These are phyloP conservation scores for Carex arenaria DNA, from an alignment of 202 grass and related monocot species.

Conservation along the genomic window DNA sequence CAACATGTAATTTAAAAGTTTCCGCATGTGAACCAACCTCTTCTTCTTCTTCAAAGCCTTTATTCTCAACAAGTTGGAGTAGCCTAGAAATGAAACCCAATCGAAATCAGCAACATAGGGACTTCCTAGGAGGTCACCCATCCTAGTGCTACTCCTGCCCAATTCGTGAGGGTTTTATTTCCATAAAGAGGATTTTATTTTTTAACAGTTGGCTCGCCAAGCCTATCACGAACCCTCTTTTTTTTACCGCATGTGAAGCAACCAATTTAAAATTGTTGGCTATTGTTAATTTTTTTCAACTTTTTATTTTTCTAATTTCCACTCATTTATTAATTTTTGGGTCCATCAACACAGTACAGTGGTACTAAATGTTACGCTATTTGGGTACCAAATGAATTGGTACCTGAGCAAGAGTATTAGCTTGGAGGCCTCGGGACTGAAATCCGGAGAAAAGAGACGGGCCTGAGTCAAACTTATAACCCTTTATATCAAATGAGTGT, in stretches of 20 bases:
- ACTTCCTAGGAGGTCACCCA: too few species aligned
- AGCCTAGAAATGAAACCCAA: too few species aligned
- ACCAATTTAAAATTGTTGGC: not conserved
- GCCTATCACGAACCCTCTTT: too few species aligned
- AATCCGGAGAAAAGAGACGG: constrained; percentile 96
- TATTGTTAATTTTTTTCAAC: not conserved
- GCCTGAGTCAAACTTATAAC: constrained; percentile 91
- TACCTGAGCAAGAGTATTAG: constrained; percentile 92
- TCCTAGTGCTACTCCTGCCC: too few species aligned
- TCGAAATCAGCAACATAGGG: too few species aligned
- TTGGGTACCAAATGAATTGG: not conserved
- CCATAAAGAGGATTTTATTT: too few species aligned
- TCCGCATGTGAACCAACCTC: not conserved
- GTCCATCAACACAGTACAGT: not conserved
- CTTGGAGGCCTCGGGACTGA: constrained; percentile 83
- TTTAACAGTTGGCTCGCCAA: too few species aligned
- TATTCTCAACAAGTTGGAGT: too few species aligned
- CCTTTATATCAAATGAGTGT: constrained; percentile 95
- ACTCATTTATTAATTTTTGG: not conserved
- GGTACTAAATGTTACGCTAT: not conserved
- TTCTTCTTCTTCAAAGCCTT: too few species aligned
- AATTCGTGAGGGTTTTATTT: too few species aligned
- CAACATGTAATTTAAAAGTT: not conserved
- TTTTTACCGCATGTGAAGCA: too few species aligned
- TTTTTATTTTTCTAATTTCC: not conserved